Conservation (phyloP, 257 asterid genomes). For the Solanum gandarillasii region DNA sequence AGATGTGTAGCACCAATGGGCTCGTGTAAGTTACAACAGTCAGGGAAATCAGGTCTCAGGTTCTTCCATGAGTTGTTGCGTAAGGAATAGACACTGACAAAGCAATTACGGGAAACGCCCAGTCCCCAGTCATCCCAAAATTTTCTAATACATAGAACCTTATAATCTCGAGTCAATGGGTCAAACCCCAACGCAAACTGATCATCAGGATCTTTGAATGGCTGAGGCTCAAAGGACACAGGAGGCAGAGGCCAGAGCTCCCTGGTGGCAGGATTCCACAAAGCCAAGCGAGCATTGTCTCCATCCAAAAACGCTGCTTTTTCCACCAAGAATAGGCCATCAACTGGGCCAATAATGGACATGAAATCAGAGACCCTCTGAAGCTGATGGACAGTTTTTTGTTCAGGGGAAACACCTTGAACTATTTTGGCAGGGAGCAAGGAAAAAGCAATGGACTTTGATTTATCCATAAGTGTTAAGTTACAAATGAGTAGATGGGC, state of each 20-base stretch:
- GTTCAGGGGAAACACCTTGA: background rate
- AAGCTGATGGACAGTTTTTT: background rate
- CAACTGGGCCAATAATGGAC: constrained; percentile 20
- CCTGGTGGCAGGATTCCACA: background rate
- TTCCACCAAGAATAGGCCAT: background rate
- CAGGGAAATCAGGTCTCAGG: background rate
- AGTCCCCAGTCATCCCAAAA: background rate
- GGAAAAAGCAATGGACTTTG: background rate
- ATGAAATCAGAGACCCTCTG: constrained; percentile 4
- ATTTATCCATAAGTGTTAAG: background rate
- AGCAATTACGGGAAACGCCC: background rate
- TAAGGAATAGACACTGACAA: background rate
- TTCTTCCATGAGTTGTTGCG: background rate
- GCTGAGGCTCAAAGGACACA: background rate
- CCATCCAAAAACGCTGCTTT: background rate
- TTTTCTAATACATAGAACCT: background rate
- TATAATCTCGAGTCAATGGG: background rate
- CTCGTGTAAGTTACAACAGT: background rate
- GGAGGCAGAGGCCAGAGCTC: background rate
- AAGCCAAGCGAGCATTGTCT: background rate
- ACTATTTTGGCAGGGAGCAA: background rate
- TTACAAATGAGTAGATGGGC: constrained; percentile 22
- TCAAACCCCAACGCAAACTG: background rate
- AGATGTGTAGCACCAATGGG: background rate
- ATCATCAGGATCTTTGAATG: background rate